Percentiles rank a stretch among this genome's conserved stretches.
Evolutionary conservation across 805 yeast species (phyloP).

Genomic region (Candida stauntonica): DNA sequence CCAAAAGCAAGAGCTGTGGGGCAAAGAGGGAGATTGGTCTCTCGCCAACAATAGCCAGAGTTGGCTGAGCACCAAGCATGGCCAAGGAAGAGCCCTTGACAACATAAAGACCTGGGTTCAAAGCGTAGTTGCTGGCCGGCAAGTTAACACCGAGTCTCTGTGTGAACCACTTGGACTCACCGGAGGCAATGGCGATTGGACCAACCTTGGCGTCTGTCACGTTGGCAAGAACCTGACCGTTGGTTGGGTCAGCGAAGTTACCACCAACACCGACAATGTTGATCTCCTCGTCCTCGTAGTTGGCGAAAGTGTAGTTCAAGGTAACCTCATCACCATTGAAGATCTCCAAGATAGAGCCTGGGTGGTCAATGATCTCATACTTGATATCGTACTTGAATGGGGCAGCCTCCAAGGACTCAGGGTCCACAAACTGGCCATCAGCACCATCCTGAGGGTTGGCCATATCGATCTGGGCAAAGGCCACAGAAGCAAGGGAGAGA

Average conservation of each 20-base stretch:
- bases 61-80: constrained; percentile 53
- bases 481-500: constrained; percentile 13
- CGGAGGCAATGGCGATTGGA: constrained; percentile 49
- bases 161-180: constrained; percentile 44
- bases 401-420: constrained; percentile 24
- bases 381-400: constrained; percentile 44
- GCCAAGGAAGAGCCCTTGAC: constrained; percentile 46
- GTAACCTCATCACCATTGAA: constrained; percentile 51
- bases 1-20: constrained; percentile 66
- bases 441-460: constrained; percentile 15
- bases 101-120: constrained; percentile 58
- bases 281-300: constrained; percentile 47
- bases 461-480: constrained; percentile 14
- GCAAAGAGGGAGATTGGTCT: constrained; percentile 64
- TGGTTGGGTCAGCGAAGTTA: constrained; percentile 48
- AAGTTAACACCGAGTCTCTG: constrained; percentile 61
- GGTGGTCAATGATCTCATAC: constrained; percentile 45
- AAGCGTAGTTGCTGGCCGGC: constrained; percentile 49
- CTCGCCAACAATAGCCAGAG: constrained; percentile 56
- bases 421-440: constrained; percentile 20
- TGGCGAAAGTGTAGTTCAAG: constrained; percentile 47
- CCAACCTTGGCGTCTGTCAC: constrained; percentile 63
- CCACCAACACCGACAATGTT: constrained; percentile 70
- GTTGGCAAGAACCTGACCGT: constrained; percentile 50
- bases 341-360: constrained; percentile 36